Evolutionary conservation across 78 protist genomes (phyloP).

Genomic region (Dictyostelium brefeldianum): DNA sequence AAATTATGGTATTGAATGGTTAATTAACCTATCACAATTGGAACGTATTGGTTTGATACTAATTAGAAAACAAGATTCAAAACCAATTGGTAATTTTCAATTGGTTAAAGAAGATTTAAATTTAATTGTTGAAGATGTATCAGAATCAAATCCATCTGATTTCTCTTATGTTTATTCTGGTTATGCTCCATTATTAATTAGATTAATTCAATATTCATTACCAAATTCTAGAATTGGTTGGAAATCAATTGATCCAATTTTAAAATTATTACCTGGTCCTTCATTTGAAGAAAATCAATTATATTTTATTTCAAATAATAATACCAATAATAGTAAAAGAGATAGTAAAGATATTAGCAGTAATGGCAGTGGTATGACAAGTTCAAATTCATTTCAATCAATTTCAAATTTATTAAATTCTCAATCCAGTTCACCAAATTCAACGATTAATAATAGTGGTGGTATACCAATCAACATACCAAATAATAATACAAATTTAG

Average conservation of each 20-base stretch:
- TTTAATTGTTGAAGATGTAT: slow-evolving; percentile 83
- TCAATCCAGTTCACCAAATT: background rate
- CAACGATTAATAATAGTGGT: background rate
- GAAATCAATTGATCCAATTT: slow-evolving; percentile 37
- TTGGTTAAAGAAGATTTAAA: slow-evolving; percentile 43
- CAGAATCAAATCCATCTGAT: slow-evolving; percentile 77
- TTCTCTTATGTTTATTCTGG: slow-evolving; percentile 86
- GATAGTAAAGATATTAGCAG: background rate
- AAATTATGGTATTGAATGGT: slow-evolving; percentile 9
- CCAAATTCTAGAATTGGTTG: background rate
- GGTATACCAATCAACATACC: background rate
- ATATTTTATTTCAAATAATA: background rate
- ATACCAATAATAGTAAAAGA: background rate
- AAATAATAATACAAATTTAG: background rate
- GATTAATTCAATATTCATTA: slow-evolving; percentile 83
- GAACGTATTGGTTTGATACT: slow-evolving; percentile 24
- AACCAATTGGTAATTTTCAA: slow-evolving; percentile 8
- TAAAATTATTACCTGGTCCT: slow-evolving; percentile 56
- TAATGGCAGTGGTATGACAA: background rate
- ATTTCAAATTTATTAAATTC: background rate
- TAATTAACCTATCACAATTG: slow-evolving; percentile 2
- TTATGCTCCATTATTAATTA: slow-evolving; percentile 91
- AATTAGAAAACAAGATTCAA: background rate
- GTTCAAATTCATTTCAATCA: slow-evolving; percentile 11
- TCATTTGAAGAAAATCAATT: slow-evolving; percentile 38